A percentile compares a stretch with the other conserved stretches of the same genome.
Evolutionary conservation across 169 alveolate genomes (phyloP).

Genomic region (Amoebophrya sp.): DNA sequence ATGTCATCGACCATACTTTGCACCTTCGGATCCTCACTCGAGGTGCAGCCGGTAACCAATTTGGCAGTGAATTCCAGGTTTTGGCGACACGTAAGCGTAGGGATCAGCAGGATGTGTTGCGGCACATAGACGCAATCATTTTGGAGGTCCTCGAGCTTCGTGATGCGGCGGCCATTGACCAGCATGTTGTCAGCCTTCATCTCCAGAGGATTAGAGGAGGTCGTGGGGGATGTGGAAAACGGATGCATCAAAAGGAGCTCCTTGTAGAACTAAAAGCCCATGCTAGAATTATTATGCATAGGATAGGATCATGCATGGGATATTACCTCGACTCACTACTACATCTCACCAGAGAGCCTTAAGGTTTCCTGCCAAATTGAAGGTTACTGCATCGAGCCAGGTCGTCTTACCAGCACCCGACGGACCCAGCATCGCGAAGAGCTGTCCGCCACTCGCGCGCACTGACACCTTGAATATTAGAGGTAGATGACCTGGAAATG

Average conservation of each 20-base stretch:
- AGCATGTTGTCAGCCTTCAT: too few species aligned
- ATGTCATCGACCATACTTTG: not conserved
- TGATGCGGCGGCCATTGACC: not conserved
- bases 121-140: not conserved
- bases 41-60: not conserved
- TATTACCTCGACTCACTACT: too few species aligned
- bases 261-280: too few species aligned
- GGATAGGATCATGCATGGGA: too few species aligned
- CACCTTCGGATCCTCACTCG: too few species aligned
- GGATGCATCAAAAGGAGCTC: too few species aligned
- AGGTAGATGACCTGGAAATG: too few species aligned
- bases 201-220: too few species aligned
- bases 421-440: slow-evolving; percentile 19
- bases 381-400: slow-evolving; percentile 8
- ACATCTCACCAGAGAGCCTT: too few species aligned
- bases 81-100: not conserved
- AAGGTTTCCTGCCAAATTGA: not conserved
- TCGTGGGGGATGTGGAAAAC: too few species aligned
- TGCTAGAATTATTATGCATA: too few species aligned
- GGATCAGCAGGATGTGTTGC: slow-evolving; percentile 11
- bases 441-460: not conserved
- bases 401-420: not conserved
- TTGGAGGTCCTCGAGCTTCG: not conserved
- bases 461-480: not conserved
- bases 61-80: slow-evolving; percentile 15